Base-by-base conservation (phyloP, 352 stramenopile genomes). In the Phytophthora constricta region DNA sequence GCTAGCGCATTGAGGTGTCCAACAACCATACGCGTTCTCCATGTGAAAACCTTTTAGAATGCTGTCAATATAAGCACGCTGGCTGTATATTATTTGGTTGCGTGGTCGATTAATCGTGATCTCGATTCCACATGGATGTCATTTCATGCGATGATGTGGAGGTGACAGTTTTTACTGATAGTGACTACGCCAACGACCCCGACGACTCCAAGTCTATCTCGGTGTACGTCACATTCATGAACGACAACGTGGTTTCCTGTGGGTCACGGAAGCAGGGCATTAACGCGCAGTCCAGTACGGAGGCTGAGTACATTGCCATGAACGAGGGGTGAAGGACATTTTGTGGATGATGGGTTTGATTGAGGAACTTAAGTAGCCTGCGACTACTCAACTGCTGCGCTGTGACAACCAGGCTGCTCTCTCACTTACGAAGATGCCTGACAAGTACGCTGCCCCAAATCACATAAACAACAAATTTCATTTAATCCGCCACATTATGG, bases 401-500 rank as follows among this genome's bases (percentile, higher is more conserved):
- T 50, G 43, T 28, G 50, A 62, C 19, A 62, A 68, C 14, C 17
- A 59, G n/a, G 42, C 42, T 0, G 25, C 48, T 5, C 28, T 66
- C 3, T 55, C 58, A 14, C 50, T 67, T 2, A 51, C 49, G 1
- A 20, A 23, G 5, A 54, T 55, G 17, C 55, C 55, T 22, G 43
- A 23, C 9, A 67, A 55, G 4, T 41, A 67, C 11, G 22, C 20
- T 13, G 14, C 16, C 17, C 54, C 49, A 26, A 51, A 79, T 25
- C 57, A 79, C 25, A 71, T 77, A 14, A 51, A 70, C 2, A 74
- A 65, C 28, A 70, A 74, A 20, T 73, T 49, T 28, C 60, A 80
- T 46, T 20, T 68, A 4, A 25, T 68, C 16, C 42, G 43, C 1
- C 59, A 68, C 17, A 20, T 50, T 23, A 41, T 54, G 3, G 48